These are phyloP conservation scores for Ascoidea asiatica DNA, from an alignment of 805 yeast species.

Conservation along the genomic window DNA sequence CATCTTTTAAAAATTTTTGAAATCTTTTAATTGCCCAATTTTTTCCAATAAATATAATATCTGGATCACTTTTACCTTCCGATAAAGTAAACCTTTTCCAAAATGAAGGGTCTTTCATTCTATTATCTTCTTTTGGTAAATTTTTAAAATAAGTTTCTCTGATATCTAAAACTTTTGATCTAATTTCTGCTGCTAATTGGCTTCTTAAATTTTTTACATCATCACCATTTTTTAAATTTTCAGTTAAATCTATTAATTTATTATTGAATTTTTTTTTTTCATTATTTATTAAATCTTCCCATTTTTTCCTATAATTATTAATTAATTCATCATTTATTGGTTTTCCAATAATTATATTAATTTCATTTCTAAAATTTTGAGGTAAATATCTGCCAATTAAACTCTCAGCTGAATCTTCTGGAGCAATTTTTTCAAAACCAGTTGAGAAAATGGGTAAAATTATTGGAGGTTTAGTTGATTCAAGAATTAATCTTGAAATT, in stretches of 20 bases:
- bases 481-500: slow-evolving; percentile 68
- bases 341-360: slow-evolving; percentile 60
- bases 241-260: slow-evolving; percentile 44
- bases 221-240: slow-evolving; percentile 46
- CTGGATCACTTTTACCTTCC: slow-evolving; percentile 58
- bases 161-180: slow-evolving; percentile 44
- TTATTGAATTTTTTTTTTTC: slow-evolving; percentile 30
- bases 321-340: slow-evolving; percentile 50
- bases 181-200: slow-evolving; percentile 51
- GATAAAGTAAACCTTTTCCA: slow-evolving; percentile 59
- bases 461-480: slow-evolving; percentile 71
- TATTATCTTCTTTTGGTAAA: slow-evolving; percentile 44
- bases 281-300: slow-evolving; percentile 47
- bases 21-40: slow-evolving; percentile 74
- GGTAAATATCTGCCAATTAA: slow-evolving; percentile 49
- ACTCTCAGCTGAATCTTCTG: slow-evolving; percentile 49
- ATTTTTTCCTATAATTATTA: slow-evolving; percentile 46
- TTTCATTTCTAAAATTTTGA: slow-evolving; percentile 48
- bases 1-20: slow-evolving; percentile 30
- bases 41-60: slow-evolving; percentile 57
- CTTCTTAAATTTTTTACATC: slow-evolving; percentile 59
- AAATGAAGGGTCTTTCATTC: slow-evolving; percentile 54
- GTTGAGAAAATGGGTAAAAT: slow-evolving; percentile 75
- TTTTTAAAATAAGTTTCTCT: slow-evolving; percentile 23
- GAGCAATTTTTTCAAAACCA: slow-evolving; percentile 80